These are phyloP conservation scores for Lachnellula hyalina DNA, from an alignment of 2,329 filamentous ascomycete species.

Conservation along the genomic window DNA sequence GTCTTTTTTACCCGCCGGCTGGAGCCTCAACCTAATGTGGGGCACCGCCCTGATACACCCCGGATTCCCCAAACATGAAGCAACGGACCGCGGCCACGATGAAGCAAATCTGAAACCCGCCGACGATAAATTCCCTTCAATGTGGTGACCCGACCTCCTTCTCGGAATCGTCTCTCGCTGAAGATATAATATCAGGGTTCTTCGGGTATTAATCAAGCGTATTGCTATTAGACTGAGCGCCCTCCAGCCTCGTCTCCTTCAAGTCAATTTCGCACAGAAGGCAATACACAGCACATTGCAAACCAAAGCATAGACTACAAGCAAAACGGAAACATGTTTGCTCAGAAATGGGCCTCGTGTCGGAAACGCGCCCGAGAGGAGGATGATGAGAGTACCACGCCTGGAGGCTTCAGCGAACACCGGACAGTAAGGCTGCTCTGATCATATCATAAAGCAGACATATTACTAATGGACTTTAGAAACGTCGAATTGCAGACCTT, in stretches of 20 bases:
- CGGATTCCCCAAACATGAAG: slow-evolving; percentile 5
- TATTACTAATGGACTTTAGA: slow-evolving; percentile 19
- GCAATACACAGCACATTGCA: slow-evolving; percentile 7
- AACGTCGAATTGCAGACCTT: slow-evolving; percentile 28
- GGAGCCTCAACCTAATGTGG: slow-evolving; percentile 4
- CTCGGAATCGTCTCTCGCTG: slow-evolving; percentile 1
- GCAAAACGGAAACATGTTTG: slow-evolving; percentile 16
- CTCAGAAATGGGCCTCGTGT: slow-evolving; percentile 12
- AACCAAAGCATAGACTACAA: slow-evolving; percentile 1
- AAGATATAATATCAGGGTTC: slow-evolving; percentile 19
- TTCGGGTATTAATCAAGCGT: slow-evolving; percentile 2
- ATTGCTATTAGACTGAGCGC: background rate
- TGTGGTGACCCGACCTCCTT: slow-evolving; percentile 2
- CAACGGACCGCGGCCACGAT: slow-evolving; percentile 1
- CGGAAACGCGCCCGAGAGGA: slow-evolving; percentile 28
- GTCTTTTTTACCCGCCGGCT: too few species aligned
- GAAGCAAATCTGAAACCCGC: slow-evolving; percentile 25
- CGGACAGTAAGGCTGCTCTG: slow-evolving; percentile 22
- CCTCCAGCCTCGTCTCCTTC: background rate
- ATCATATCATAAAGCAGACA: background rate
- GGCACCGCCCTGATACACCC: background rate
- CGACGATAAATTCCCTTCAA: slow-evolving; percentile 3
- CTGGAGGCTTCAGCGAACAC: slow-evolving; percentile 29
- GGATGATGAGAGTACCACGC: slow-evolving; percentile 22
- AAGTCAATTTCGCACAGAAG: slow-evolving; percentile 3